These are phyloP conservation scores for Jaapia argillacea DNA, from an alignment of 768 basidiomycete genomes.

Conservation along the genomic window DNA sequence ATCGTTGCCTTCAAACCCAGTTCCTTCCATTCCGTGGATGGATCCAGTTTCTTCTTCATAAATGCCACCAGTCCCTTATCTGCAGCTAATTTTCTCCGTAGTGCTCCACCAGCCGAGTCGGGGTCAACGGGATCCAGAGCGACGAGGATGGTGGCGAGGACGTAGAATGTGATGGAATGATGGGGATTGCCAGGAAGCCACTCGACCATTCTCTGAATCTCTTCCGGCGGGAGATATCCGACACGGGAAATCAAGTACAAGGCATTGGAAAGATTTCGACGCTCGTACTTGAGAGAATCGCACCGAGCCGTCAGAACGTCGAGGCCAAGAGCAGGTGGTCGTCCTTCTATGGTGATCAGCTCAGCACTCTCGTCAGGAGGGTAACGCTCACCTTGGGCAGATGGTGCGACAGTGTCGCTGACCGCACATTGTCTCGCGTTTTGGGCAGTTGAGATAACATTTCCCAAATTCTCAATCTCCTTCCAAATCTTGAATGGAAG, in stretches of 20 bases:
- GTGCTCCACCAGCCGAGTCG: slow-evolving; percentile 28
- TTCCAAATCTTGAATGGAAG: slow-evolving; percentile 31
- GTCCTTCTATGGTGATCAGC: too few relatives aligned
- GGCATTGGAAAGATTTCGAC: slow-evolving; percentile 54
- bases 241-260: slow-evolving; percentile 54
- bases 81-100: slow-evolving; percentile 37
- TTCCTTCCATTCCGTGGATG: slow-evolving; percentile 55
- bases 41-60: slow-evolving; percentile 48
- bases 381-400: background rate
- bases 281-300: slow-evolving; percentile 67
- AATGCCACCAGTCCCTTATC: slow-evolving; percentile 37
- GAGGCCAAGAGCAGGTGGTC: slow-evolving; percentile 32
- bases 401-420: slow-evolving; percentile 34
- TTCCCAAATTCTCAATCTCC: slow-evolving; percentile 52
- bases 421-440: slow-evolving; percentile 52
- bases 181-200: slow-evolving; percentile 62
- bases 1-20: slow-evolving; percentile 61
- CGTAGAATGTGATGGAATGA: slow-evolving; percentile 59
- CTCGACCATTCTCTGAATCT: slow-evolving; percentile 55
- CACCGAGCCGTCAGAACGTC: slow-evolving; percentile 60
- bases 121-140: slow-evolving; percentile 62
- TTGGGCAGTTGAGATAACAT: slow-evolving; percentile 42
- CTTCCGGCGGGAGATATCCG: slow-evolving; percentile 47
- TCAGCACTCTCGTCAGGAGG: too few relatives aligned
- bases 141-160: slow-evolving; percentile 54